These are phyloP conservation scores for Sugiyamaella mastotermitis DNA, from an alignment of 805 yeast genomes.

Conservation along the genomic window DNA sequence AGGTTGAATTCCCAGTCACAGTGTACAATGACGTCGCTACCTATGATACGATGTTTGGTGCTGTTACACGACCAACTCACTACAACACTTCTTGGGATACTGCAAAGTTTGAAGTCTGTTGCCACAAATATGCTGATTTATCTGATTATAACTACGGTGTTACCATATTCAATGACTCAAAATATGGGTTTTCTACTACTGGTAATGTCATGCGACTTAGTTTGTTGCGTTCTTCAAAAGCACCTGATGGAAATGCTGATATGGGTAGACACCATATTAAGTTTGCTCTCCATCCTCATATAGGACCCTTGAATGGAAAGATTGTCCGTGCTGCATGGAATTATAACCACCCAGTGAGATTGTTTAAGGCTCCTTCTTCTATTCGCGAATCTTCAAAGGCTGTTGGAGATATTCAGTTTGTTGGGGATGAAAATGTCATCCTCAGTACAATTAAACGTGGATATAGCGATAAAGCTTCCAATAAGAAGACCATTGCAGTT, in stretches of 20 bases:
- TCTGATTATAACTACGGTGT: constrained; percentile 85
- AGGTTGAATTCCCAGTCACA: constrained; percentile 91
- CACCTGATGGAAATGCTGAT: constrained; percentile 92
- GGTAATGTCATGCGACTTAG: constrained; percentile 86
- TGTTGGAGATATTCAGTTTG: constrained; percentile 23
- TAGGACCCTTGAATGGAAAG: constrained; percentile 54
- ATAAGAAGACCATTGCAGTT: constrained; percentile 47
- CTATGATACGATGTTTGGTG: constrained; percentile 91
- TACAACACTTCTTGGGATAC: constrained; percentile 93
- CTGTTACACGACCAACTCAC: constrained; percentile 88
- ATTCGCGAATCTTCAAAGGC: constrained; percentile 9
- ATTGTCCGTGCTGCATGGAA: constrained; percentile 72
- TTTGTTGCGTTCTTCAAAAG: constrained; percentile 81
- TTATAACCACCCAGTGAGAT: constrained; percentile 54
- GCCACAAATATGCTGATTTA: constrained; percentile 87
- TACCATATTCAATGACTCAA: constrained; percentile 74
- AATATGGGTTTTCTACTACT: constrained; percentile 88
- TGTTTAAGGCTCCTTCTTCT: constrained; percentile 15
- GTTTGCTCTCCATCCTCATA: constrained; percentile 80
- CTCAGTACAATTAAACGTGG: constrained; percentile 78
- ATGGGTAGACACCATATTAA: constrained; percentile 84
- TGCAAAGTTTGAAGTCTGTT: constrained; percentile 93
- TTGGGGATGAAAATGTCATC: constrained; percentile 55
- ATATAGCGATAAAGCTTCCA: constrained; percentile 58
- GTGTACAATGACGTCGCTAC: constrained; percentile 69